Evolutionary conservation across 2,329 filamentous ascomycete genomes (phyloP).

Genomic region (Cryphonectria carpinicola): DNA sequence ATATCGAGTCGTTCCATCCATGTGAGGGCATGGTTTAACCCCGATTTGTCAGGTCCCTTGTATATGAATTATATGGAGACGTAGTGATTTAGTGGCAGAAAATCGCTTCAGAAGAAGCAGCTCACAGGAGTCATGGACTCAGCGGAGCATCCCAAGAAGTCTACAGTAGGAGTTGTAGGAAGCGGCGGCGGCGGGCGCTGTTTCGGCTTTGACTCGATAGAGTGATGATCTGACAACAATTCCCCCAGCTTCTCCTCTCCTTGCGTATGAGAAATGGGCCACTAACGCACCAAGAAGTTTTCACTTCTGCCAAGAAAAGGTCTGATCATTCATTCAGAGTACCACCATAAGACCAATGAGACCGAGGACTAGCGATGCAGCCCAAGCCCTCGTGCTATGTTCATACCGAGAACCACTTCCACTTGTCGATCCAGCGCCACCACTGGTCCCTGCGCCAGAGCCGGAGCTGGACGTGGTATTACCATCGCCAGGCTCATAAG

Average conservation of each 20-base stretch:
- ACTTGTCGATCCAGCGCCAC: conserved; percentile 2
- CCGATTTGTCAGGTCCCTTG: background rate
- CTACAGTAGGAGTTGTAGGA: background rate
- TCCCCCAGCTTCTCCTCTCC: background rate
- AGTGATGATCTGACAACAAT: background rate
- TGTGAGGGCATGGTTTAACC: background rate
- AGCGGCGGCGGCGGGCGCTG: background rate
- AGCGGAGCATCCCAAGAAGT: background rate
- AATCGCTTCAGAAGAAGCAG: background rate
- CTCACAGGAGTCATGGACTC: background rate
- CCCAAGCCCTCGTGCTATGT: background rate
- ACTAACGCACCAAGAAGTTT: background rate
- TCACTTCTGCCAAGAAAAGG: background rate
- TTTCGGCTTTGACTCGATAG: background rate
- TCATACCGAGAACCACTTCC: background rate
- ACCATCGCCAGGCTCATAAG: conserved; percentile 25
- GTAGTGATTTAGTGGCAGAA: no score
- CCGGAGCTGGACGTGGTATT: background rate
- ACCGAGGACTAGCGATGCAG: background rate
- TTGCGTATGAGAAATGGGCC: background rate
- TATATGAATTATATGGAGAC: background rate
- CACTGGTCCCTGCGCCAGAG: background rate
- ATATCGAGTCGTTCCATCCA: background rate
- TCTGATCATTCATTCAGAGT: background rate
- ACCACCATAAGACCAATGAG: background rate